Conservation (phyloP, 305 asterid genomes). For the Plantago coronopus region DNA sequence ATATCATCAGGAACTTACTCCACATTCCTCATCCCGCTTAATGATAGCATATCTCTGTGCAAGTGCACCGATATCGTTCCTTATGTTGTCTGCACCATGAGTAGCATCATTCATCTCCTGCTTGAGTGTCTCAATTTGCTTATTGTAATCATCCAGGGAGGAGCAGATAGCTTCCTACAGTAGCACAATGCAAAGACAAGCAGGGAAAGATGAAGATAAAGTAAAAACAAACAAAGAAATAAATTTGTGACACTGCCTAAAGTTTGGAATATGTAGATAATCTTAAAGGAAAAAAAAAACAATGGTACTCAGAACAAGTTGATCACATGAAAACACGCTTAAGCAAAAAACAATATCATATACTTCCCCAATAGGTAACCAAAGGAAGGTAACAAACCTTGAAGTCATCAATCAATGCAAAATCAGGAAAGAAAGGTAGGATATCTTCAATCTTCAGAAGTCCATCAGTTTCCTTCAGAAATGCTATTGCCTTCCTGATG, state of each 20-base stretch:
- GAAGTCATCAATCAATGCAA: constrained; percentile 92
- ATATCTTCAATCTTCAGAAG: constrained; percentile 95
- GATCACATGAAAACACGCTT: constrained; percentile 7
- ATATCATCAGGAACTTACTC: constrained; percentile 55
- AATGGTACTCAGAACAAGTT: neutral
- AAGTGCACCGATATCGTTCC: constrained; percentile 89
- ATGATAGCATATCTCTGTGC: constrained; percentile 87
- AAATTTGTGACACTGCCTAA: constrained; percentile 7
- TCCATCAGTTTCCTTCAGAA: constrained; percentile 97
- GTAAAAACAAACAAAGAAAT: constrained; percentile 3
- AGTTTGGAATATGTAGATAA: constrained; percentile 4
- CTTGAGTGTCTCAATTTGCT: constrained; percentile 89
- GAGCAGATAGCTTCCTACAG: constrained; percentile 95
- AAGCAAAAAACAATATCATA: no score
- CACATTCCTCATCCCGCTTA: constrained; percentile 88
- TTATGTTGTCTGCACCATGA: constrained; percentile 89
- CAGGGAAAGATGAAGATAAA: neutral
- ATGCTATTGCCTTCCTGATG: constrained; percentile 94
- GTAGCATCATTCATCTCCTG: constrained; percentile 99
- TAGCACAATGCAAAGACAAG: constrained; percentile 21
- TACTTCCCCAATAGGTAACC: neutral
- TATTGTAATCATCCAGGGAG: constrained; percentile 92
- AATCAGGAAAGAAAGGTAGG: constrained; percentile 95
- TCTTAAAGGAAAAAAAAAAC: neutral
- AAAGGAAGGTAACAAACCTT: constrained; percentile 46